phyloP scores from a whole-genome alignment of 78 protist genomes.

The Speleostelium caveatum region DNA sequence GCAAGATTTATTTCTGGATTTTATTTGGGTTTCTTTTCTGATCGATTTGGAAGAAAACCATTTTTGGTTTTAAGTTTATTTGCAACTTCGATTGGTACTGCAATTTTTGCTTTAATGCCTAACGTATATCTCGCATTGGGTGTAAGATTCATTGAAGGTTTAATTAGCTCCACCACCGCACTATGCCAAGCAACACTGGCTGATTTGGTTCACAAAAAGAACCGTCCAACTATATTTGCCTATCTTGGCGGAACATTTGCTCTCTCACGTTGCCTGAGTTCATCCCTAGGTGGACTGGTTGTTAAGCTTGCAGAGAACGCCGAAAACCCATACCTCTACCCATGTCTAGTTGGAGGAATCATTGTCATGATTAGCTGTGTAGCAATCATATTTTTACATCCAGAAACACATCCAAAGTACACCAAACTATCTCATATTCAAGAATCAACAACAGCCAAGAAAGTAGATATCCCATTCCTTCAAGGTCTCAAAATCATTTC shows the following conservation, averaged over 20 bases:
- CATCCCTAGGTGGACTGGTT: conserved; percentile 39
- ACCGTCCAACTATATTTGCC: conserved; percentile 55
- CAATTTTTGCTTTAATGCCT: conserved; percentile 52
- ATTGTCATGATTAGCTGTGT: conserved; percentile 24
- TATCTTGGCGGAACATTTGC: conserved; percentile 70
- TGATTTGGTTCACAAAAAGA: conserved; percentile 60
- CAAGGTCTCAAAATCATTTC: conserved; percentile 35
- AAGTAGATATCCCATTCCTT: conserved; percentile 5
- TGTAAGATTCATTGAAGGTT: conserved; percentile 50
- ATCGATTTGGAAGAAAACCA: conserved; percentile 66
- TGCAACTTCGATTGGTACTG: conserved; percentile 43
- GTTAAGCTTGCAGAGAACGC: conserved; percentile 1
- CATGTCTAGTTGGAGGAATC: conserved; percentile 55
- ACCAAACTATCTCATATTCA: not conserved
- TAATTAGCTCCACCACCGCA: conserved; percentile 61
- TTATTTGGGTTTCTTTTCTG: conserved; percentile 56
- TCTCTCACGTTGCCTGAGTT: conserved; percentile 56
- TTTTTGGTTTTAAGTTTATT: conserved; percentile 36
- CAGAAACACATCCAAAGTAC: conserved; percentile 72
- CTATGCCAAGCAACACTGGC: conserved; percentile 71
- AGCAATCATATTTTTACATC: conserved; percentile 16
- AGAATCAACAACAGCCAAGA: not conserved
- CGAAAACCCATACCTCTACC: conserved; percentile 53
- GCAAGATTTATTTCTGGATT: conserved; percentile 71
- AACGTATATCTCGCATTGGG: conserved; percentile 36